Conservation (phyloP, 2,329 filamentous ascomycete species). For the Hypoxylon sp. region DNA sequence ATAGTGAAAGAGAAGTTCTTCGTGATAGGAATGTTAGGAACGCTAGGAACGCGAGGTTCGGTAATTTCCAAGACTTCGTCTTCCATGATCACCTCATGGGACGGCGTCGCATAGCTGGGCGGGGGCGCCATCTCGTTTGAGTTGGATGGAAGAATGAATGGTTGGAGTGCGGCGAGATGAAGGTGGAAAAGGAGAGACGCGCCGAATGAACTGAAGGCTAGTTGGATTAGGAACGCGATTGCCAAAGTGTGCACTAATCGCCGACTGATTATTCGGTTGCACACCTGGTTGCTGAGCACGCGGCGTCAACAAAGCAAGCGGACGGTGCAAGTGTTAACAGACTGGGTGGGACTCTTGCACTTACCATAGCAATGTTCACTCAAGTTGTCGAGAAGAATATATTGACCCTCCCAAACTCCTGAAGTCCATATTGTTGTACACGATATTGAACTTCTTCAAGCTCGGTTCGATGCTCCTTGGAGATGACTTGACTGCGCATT, state of each 20-base stretch:
- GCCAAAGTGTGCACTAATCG: background rate
- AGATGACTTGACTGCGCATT: background rate
- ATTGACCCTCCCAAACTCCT: background rate
- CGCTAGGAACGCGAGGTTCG: background rate
- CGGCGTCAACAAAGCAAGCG: background rate
- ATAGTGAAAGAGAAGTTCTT: conserved; percentile 50
- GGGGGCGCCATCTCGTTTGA: background rate
- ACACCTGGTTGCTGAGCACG: background rate
- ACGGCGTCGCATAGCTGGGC: background rate
- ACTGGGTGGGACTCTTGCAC: background rate
- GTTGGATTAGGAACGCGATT: background rate
- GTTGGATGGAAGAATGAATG: background rate
- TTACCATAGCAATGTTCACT: background rate
- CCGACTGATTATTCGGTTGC: background rate
- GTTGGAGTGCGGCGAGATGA: background rate
- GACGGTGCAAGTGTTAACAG: background rate
- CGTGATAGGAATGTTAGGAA: conserved; percentile 25
- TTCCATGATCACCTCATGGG: background rate
- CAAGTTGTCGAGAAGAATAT: background rate
- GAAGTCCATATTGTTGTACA: background rate
- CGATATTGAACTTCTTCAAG: background rate
- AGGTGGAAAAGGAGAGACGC: background rate
- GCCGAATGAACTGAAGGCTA: background rate
- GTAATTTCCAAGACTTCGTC: background rate
- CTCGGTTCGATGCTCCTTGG: background rate